These are phyloP conservation scores for Acrodontium crateriforme DNA, from an alignment of 2,329 filamentous ascomycete species.

Conservation along the genomic window DNA sequence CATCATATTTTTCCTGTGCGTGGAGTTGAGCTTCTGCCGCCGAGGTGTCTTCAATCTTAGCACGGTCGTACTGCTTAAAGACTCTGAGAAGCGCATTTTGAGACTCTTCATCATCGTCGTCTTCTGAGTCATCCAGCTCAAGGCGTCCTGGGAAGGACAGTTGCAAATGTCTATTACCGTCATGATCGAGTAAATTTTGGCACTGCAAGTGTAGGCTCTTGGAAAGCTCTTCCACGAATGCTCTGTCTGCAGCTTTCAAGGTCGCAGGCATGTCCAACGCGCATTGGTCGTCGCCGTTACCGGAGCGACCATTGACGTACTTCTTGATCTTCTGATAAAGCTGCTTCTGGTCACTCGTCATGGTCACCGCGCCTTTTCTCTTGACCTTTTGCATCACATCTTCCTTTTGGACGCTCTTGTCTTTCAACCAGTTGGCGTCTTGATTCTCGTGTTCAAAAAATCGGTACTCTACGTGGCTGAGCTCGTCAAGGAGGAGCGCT, in stretches of 20 bases:
- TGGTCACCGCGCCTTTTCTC: slow-evolving; percentile 47
- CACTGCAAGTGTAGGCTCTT: slow-evolving; percentile 52
- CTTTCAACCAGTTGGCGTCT: slow-evolving; percentile 82
- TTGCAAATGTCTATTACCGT: slow-evolving; percentile 52
- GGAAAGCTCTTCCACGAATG: slow-evolving; percentile 82
- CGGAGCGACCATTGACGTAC: slow-evolving; percentile 58
- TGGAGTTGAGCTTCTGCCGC: slow-evolving; percentile 64
- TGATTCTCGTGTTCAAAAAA: slow-evolving; percentile 84
- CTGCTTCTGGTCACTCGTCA: slow-evolving; percentile 68
- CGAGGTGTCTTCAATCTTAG: slow-evolving; percentile 67
- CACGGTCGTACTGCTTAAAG: slow-evolving; percentile 81
- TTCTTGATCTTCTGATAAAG: slow-evolving; percentile 71
- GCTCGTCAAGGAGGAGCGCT: slow-evolving; percentile 61
- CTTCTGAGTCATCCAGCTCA: slow-evolving; percentile 40
- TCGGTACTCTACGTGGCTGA: slow-evolving; percentile 79
- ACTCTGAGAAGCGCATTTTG: slow-evolving; percentile 72
- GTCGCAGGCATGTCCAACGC: slow-evolving; percentile 60
- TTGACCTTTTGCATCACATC: slow-evolving; percentile 50
- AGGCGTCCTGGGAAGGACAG: slow-evolving; percentile 44
- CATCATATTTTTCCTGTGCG: slow-evolving; percentile 73
- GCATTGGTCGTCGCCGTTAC: slow-evolving; percentile 32
- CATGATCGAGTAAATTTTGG: slow-evolving; percentile 49
- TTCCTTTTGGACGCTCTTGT: slow-evolving; percentile 61
- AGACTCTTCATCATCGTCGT: slow-evolving; percentile 71
- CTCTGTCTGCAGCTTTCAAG: slow-evolving; percentile 72